Evolutionary conservation across 192 early-diverging fungal genomes (phyloP), one percentile per base, ranked within the genome.

Genomic region (Rhizophagus prolifer): DNA sequence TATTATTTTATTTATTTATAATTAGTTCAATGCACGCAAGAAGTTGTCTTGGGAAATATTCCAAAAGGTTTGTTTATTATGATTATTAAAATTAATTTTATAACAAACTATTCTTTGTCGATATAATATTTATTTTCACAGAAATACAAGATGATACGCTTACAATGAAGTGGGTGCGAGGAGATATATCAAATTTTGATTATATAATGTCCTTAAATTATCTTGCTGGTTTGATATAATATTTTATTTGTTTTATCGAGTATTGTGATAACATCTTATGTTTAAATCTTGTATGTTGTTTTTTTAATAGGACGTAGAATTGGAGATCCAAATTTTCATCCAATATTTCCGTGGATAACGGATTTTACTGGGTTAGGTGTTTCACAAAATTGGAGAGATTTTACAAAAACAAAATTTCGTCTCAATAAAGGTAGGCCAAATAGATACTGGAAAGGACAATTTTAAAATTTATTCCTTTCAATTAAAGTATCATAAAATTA

Each of bases 151-250:
- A 85, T 46, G 83, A 87, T 41, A 76, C 82, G 3, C 67, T 87
- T 0, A 87, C 86, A 4, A 82, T 86, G 70, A 83, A 85, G 38
- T 98, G 97, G 97, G 87, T 91, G 44, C 86, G 84, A 21, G 88
- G 93, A 23, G 90, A 95, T 72, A 90, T 98, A 46, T 93, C 93
- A 59, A 98, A 98, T 78, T 98, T 92, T 80, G 93, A 95, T 68
- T 98, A 98, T 79, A 73, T 98, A 67, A 96, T 97, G 94, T 87
- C 86, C 2, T 83, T 98, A 9, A 98, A 98, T 77, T 90, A 92
- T 16, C 78, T 95, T 2, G 94, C 95, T 47, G 96, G 94, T 85
- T 50, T 74, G 62, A 50, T 74, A 26, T 28, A 12, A 38, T 59
- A 21, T 73, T 19, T 46, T 44, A 44, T 30, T 71, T 65, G 19